phyloP scores from a whole-genome alignment of 768 basidiomycete genomes.

The Podaxis sp. region DNA sequence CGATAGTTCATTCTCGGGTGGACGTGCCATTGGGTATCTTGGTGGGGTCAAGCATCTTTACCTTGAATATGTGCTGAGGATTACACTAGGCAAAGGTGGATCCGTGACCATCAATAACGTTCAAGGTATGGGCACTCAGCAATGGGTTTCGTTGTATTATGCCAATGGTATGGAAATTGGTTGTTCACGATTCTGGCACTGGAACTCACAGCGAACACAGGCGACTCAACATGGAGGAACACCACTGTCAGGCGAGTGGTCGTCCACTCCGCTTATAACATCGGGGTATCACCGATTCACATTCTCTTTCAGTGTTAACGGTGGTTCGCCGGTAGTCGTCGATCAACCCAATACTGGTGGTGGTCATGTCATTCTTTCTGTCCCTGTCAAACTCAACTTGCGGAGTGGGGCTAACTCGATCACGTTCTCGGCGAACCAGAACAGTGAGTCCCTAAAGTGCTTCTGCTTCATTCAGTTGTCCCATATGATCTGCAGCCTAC shows the following conservation, averaged over 20 bases:
- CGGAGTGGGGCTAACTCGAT: conserved; percentile 48
- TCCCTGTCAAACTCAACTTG: conserved; percentile 49
- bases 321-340: conserved; percentile 45
- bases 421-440: conserved; percentile 44
- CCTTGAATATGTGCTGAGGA: background rate
- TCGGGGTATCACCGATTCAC: background rate
- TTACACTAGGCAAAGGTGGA: conserved; percentile 46
- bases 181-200: background rate
- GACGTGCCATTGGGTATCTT: conserved; percentile 49
- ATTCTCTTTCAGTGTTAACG: conserved; percentile 43
- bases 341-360: conserved; percentile 58
- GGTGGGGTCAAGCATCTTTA: conserved; percentile 27
- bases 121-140: conserved; percentile 45
- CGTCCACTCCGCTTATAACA: background rate
- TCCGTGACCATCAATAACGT: conserved; percentile 52
- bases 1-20: conserved; percentile 46
- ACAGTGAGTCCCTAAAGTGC: conserved; percentile 31
- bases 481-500: conserved; percentile 33
- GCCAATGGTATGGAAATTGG: conserved; percentile 39
- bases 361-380: conserved; percentile 46
- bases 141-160: conserved; percentile 61
- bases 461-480: background rate
- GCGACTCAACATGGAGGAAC: conserved; percentile 54
- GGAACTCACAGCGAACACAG: conserved; percentile 17
- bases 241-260: conserved; percentile 49